Evolutionary conservation across 1,284 basidiomycete genomes (phyloP), one percentile per base, ranked within the genome.

Genomic region (Pascua sp.): DNA sequence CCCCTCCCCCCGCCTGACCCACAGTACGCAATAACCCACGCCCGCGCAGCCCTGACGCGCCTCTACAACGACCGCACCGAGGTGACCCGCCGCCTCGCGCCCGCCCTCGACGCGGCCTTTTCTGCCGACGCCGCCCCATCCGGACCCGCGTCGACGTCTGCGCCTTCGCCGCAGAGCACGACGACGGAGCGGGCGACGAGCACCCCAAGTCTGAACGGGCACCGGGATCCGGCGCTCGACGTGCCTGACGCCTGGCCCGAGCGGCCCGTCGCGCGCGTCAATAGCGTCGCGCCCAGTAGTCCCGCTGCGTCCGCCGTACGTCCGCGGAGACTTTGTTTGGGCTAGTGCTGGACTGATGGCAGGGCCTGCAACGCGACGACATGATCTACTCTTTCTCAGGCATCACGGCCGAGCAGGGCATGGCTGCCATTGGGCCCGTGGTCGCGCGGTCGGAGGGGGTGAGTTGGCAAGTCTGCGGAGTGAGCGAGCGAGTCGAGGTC

Each of bases 231-330:
- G 8, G 11, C 15, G 12, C 9, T 16, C 13, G 50, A 57, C 13
- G n/a, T 51, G 10, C 60, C 60, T 11, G 62, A 55, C 11, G 32
- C 39, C 1, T 75, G 72, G 68, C 67, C 63, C 9, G 61, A 68
- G 44, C 59, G 65, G 49, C 13, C 66, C 42, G 89, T 93, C 69
- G 90, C 90, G 0, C 85, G 79, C 67, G 88, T 94, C 9, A 85
- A 91, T 64, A 83, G 81, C 7, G 86, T 94, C 15, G 85, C 87
- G 0, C 85, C 86, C 0, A 80, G 79, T 5, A 90, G 89, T 75
- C 91, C 89, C 9, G 90, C 90, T 18, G 83, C 84, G 11, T 80
- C 85, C 65, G 86, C 90, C 43, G 91, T 92, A 72, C 65, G 87
- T 79, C 86, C 79, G 36, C n/a, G 32, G 16, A 36, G 15, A 48